These are phyloP conservation scores for Leccinum subgranulosum DNA, from an alignment of 768 basidiomycete genomes.

Conservation along the genomic window DNA sequence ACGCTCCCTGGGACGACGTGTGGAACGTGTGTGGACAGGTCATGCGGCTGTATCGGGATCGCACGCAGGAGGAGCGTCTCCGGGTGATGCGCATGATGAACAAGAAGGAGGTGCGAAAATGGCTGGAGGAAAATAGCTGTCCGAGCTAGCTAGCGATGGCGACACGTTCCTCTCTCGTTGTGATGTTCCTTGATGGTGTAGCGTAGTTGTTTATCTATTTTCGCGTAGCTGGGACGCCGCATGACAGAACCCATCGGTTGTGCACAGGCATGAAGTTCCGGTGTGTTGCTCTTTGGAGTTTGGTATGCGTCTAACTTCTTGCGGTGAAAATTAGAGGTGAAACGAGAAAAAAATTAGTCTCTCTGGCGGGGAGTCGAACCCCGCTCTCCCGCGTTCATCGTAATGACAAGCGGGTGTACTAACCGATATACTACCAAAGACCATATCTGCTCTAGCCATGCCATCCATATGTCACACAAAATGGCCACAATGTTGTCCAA, in stretches of 20 bases:
- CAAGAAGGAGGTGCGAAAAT: conserved; percentile 78
- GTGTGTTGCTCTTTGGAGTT: not conserved
- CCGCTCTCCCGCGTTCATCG: conserved; percentile 37
- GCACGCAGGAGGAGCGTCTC: conserved; percentile 43
- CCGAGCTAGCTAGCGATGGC: conserved; percentile 8
- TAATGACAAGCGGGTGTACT: conserved; percentile 49
- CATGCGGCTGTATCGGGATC: conserved; percentile 72
- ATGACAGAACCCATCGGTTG: not conserved
- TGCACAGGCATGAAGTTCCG: not conserved
- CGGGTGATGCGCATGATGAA: conserved; percentile 56
- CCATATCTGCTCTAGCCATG: not conserved
- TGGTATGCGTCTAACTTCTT: too few relatives aligned
- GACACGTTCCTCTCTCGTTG: not conserved
- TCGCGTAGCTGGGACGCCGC: not conserved
- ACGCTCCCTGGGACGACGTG: conserved; percentile 86
- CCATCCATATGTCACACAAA: not conserved
- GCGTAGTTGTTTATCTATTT: not conserved
- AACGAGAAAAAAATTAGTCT: conserved; percentile 21
- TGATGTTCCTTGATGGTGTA: not conserved
- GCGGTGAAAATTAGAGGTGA: too few relatives aligned
- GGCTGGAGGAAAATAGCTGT: conserved; percentile 62
- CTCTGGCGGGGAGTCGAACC: conserved; percentile 49
- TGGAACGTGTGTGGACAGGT: conserved; percentile 82
- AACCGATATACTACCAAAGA: conserved; percentile 51
- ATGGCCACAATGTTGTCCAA: not conserved